These are phyloP conservation scores for Juncus inflexus DNA, from an alignment of 176 grass and related monocot genomes.

Conservation along the genomic window DNA sequence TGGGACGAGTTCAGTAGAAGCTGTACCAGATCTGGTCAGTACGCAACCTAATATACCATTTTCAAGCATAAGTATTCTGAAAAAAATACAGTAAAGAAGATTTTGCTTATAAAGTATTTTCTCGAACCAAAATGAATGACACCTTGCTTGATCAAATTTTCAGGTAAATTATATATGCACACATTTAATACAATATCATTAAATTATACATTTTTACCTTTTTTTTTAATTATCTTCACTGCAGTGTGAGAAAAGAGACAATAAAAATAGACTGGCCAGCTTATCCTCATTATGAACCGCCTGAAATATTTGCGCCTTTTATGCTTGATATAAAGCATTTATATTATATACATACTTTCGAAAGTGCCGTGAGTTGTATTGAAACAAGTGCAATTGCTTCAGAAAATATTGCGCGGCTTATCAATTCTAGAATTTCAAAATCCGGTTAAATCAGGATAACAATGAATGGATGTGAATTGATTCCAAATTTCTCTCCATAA, in stretches of 20 bases:
- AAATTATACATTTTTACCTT: not conserved
- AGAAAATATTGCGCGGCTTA: conserved; percentile 75
- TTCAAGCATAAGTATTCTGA: conserved; percentile 63
- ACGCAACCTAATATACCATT: conserved; percentile 78
- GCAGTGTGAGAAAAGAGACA: conserved; percentile 57
- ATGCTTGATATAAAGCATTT: conserved; percentile 70
- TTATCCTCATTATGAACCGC: conserved; percentile 82
- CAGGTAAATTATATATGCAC: conserved; percentile 35
- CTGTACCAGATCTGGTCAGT: conserved; percentile 69
- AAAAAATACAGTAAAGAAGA: conserved; percentile 60
- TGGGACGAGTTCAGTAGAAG: conserved; percentile 49
- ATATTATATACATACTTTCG: conserved; percentile 92
- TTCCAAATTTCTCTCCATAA: too few relatives aligned
- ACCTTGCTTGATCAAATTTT: conserved; percentile 63
- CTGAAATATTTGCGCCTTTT: conserved; percentile 70
- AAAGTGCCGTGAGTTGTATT: conserved; percentile 74
- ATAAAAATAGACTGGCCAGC: conserved; percentile 79
- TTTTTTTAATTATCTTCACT: conserved; percentile 6
- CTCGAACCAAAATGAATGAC: conserved; percentile 49
- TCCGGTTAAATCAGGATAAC: not conserved
- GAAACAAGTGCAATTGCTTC: conserved; percentile 75
- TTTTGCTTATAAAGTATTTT: conserved; percentile 81
- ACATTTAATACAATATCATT: too few relatives aligned
- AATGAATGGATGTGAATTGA: too few relatives aligned
- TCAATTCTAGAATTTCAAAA: conserved; percentile 56